Evolutionary conservation across 257 asterid genomes (phyloP).

Genomic region (Oldenlandia corymbosa): DNA sequence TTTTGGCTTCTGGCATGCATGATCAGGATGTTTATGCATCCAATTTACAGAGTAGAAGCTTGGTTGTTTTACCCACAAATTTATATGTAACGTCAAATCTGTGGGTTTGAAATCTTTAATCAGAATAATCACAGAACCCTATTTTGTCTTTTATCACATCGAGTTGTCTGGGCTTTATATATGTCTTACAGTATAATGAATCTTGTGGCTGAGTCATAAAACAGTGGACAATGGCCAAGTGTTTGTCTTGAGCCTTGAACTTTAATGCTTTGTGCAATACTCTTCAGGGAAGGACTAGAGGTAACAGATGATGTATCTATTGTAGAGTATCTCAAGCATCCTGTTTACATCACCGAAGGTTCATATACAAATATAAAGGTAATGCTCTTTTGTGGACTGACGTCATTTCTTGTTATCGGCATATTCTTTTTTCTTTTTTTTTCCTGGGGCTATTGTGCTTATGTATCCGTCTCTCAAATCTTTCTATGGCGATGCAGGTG

Average conservation of each 20-base stretch:
- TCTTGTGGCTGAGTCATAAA: too few relatives aligned
- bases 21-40: neutral
- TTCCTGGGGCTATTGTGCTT: neutral
- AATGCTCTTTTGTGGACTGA: constrained; percentile 5
- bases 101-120: too few relatives aligned
- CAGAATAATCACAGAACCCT: too few relatives aligned
- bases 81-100: neutral
- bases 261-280: neutral
- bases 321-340: constrained; percentile 91
- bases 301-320: constrained; percentile 98
- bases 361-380: constrained; percentile 99
- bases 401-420: neutral
- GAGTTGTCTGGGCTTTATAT: too few relatives aligned
- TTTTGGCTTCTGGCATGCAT: neutral
- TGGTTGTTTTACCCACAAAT: neutral
- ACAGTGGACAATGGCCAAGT: too few relatives aligned
- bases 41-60: neutral
- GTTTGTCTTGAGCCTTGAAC: neutral
- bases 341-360: constrained; percentile 90
- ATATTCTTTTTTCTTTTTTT: neutral
- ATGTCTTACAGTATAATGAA: too few relatives aligned
- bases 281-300: constrained; percentile 86
- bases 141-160: too few relatives aligned
- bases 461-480: constrained; percentile 8
- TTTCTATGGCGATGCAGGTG: constrained; percentile 49